A percentile compares a stretch with the other conserved stretches of the same genome.
phyloP scores from a whole-genome alignment of 192 early-diverging fungal genomes.

The Podochytrium sp. region DNA sequence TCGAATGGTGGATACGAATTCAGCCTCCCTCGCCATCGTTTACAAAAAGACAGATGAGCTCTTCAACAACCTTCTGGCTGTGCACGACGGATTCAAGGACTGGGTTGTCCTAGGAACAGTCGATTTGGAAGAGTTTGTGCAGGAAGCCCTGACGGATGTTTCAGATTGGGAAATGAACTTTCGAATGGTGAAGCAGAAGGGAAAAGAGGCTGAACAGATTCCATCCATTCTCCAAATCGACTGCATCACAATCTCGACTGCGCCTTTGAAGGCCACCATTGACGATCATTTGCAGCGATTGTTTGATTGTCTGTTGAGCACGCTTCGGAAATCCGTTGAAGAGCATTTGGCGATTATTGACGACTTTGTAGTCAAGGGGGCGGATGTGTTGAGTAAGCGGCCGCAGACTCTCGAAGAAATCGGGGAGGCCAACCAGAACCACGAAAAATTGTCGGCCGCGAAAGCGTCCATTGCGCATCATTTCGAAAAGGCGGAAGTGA shows the following conservation, averaged over 20 bases:
- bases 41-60: conserved; percentile 56
- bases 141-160: conserved; percentile 46
- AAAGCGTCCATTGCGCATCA: conserved; percentile 46
- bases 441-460: conserved; percentile 51
- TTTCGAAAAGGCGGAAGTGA: conserved; percentile 56
- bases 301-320: conserved; percentile 54
- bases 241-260: conserved; percentile 57
- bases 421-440: conserved; percentile 53
- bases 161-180: conserved; percentile 61
- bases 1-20: conserved; percentile 53
- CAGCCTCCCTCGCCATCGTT: conserved; percentile 44
- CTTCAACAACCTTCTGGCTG: conserved; percentile 54
- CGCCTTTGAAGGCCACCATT: conserved; percentile 60
- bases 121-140: conserved; percentile 53
- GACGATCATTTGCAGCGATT: conserved; percentile 63
- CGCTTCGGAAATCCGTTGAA: conserved; percentile 42
- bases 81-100: conserved; percentile 58
- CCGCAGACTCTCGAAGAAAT: conserved; percentile 60
- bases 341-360: conserved; percentile 49
- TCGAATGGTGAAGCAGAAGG: conserved; percentile 56
- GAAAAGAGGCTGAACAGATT: conserved; percentile 62
- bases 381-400: conserved; percentile 48
- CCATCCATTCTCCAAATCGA: conserved; percentile 52
- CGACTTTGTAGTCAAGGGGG: conserved; percentile 52
- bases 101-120: conserved; percentile 62